Evolutionary conservation across 139 green algal species (phyloP), one percentile per base, ranked within the genome.

Genomic region (Chlorella sp.): DNA sequence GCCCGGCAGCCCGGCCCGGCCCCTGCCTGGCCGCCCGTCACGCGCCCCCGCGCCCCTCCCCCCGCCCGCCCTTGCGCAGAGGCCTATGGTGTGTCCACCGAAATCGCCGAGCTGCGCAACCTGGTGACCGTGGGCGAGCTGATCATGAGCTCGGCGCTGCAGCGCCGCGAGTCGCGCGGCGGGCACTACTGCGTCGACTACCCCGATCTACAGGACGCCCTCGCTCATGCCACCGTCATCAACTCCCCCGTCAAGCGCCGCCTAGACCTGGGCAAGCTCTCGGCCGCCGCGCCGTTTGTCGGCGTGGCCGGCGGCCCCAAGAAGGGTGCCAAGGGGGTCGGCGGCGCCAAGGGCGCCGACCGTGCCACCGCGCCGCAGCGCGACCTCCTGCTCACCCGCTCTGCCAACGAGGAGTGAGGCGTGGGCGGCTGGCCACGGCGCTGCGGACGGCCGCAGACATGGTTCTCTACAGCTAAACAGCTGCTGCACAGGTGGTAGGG

Each of bases 21-120:
- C 25, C 19, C 56, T 11, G 25, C 25, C n/a, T n/a, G n/a, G n/a
- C n/a, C n/a, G n/a, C n/a, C n/a, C n/a, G n/a, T n/a, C n/a, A n/a
- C n/a, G n/a, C n/a, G n/a, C n/a, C n/a, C n/a, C n/a, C n/a, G n/a
- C n/a, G n/a, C n/a, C n/a, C n/a, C n/a, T n/a, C n/a, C 56, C 19
- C 60, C 29, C 29, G 27, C 12, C 31, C 60, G 27, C 8, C 29
- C 29, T 31, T 14, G 8, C n/a, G n/a, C n/a, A n/a, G 66, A 87
- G 64, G 71, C 70, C 53, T 89, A 89, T 45, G 90, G 90, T 33
- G 77, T 90, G 6, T n/a, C 66, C 42, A 82, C 81, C 5, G 84
- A 89, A 76, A 62, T 96, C 51, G 79, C 93, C 31, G 96, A 99
- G 88, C 84, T 99, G 53, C 77, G 85, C 45, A 98, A 97, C 86